Evolutionary conservation across 176 grass and related monocot species (phyloP).

Genomic region (Zoysia pacifica): DNA sequence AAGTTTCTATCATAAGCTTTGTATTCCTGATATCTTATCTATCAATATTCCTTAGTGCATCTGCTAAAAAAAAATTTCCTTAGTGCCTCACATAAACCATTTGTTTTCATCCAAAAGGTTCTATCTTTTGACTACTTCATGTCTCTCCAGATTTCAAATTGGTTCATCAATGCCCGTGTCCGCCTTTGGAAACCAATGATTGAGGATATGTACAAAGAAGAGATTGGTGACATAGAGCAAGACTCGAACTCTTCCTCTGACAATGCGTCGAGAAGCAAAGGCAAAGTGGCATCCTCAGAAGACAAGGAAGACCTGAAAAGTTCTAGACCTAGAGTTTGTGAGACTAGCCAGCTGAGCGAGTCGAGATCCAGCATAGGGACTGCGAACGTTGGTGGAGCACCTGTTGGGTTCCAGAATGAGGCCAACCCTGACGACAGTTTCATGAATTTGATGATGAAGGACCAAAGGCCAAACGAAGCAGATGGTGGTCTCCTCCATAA

Average conservation of each 20-base stretch:
- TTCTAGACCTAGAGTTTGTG: constrained; percentile 39
- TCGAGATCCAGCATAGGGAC: constrained; percentile 46
- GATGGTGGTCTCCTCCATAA: constrained; percentile 55
- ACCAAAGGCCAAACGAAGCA: constrained; percentile 44
- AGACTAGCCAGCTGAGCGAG: constrained; percentile 59
- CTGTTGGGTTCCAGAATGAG: constrained; percentile 61
- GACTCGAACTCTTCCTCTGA: constrained; percentile 97
- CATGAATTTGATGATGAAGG: constrained; percentile 95
- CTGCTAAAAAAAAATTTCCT: not conserved
- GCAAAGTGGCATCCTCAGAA: constrained; percentile 64
- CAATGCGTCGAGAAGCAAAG: constrained; percentile 59
- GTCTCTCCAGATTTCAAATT: constrained; percentile 85
- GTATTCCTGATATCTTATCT: not conserved
- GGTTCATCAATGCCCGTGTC: constrained; percentile 98
- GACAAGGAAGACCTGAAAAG: constrained; percentile 70
- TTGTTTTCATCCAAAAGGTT: not conserved
- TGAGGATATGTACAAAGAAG: constrained; percentile 99
- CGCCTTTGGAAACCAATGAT: constrained; percentile 99
- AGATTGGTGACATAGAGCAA: constrained; percentile 78
- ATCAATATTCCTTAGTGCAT: not conserved
- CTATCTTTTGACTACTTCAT: not conserved
- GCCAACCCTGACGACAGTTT: constrained; percentile 64
- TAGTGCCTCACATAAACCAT: not conserved
- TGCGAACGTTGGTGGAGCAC: constrained; percentile 37
- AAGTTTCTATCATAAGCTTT: not conserved